Conservation (phyloP, 306 rosid species). For the Begonia peltatifolia region DNA sequence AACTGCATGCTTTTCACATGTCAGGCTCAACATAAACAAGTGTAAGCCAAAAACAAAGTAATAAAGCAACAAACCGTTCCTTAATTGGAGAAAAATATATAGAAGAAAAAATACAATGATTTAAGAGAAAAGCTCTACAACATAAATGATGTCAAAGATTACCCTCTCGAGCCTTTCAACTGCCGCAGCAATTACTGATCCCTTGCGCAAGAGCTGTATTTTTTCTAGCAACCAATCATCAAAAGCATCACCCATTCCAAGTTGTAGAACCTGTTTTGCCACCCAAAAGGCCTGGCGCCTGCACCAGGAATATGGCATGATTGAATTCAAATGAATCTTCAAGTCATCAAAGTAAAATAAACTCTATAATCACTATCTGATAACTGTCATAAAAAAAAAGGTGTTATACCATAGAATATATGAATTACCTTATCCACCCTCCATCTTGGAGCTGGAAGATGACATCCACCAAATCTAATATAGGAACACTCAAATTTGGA, state of each 20-base stretch:
- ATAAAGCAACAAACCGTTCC: background rate
- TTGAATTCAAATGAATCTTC: too few relatives aligned
- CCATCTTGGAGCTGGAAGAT: constrained; percentile 94
- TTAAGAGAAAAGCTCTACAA: background rate
- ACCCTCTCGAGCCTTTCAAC: constrained; percentile 77
- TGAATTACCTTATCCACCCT: constrained; percentile 90
- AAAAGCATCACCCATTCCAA: constrained; percentile 99
- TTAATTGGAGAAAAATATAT: too few relatives aligned
- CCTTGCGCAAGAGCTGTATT: constrained; percentile 71
- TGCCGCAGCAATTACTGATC: constrained; percentile 76
- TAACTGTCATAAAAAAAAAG: too few relatives aligned
- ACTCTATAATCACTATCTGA: too few relatives aligned
- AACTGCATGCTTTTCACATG: background rate
- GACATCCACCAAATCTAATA: constrained; percentile 85
- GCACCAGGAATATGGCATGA: background rate
- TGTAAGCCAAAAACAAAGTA: background rate
- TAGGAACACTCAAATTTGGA: constrained; percentile 79
- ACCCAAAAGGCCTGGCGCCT: constrained; percentile 99
- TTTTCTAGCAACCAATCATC: constrained; percentile 95
- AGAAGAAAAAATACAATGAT: too few relatives aligned
- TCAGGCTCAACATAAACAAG: background rate
- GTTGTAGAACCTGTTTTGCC: constrained; percentile 86
- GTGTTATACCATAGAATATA: background rate
- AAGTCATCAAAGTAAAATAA: too few relatives aligned
- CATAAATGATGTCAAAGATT: constrained; percentile 10